phyloP scores from a whole-genome alignment of 371 early-diverging fungal genomes.

The Rhizopus arrhizus region DNA sequence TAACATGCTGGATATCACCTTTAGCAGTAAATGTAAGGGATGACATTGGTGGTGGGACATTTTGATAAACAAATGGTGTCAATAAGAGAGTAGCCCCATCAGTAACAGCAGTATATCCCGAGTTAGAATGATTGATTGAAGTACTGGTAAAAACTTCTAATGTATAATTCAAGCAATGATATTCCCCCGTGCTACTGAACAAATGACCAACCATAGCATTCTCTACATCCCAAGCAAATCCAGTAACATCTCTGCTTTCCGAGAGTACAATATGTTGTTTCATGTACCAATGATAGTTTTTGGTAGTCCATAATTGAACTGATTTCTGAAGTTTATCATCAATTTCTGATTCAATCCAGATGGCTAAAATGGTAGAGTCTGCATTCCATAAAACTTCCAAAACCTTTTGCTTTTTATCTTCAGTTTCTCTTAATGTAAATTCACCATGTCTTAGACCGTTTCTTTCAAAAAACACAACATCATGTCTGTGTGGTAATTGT shows the following conservation, averaged over 20 bases:
- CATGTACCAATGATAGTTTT: constrained; percentile 96
- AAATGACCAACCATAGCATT: constrained; percentile 64
- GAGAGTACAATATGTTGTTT: constrained; percentile 73
- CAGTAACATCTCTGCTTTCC: constrained; percentile 41
- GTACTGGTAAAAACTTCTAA: constrained; percentile 64
- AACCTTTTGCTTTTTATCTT: constrained; percentile 39
- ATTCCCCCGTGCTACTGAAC: constrained; percentile 54
- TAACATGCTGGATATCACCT: constrained; percentile 58
- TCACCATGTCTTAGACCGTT: constrained; percentile 96
- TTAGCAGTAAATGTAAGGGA: constrained; percentile 48
- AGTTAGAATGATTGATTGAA: constrained; percentile 53
- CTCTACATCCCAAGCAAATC: constrained; percentile 77
- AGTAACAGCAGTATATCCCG: constrained; percentile 75
- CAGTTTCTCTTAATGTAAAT: constrained; percentile 73
- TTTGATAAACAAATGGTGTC: constrained; percentile 85
- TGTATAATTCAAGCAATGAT: constrained; percentile 55
- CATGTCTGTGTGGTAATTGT: constrained; percentile 78
- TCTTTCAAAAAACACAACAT: constrained; percentile 91
- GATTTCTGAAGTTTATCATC: constrained; percentile 34
- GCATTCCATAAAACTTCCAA: constrained; percentile 82
- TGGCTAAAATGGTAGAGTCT: constrained; percentile 86
- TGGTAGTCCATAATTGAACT: constrained; percentile 90
- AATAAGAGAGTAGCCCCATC: constrained; percentile 73
- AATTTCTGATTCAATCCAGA: constrained; percentile 58
- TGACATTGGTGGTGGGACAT: constrained; percentile 96